These are phyloP conservation scores for Ophiostoma ulmi DNA, from an alignment of 2,329 filamentous ascomycete species.

Conservation along the genomic window DNA sequence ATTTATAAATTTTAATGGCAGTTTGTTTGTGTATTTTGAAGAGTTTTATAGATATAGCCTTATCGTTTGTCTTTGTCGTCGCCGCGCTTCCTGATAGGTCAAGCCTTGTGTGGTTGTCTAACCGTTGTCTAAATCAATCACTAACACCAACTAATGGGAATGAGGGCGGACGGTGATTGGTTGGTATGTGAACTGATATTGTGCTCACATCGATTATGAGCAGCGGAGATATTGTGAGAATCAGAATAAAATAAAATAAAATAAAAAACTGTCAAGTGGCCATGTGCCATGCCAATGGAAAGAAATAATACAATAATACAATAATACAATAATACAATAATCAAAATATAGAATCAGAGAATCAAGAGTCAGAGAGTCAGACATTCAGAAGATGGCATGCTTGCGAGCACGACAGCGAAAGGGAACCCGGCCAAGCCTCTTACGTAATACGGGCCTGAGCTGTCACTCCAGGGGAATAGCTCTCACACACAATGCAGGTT, in stretches of 20 bases:
- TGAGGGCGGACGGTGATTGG: background rate
- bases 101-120: slow-evolving; percentile 26
- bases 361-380: no score
- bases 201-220: background rate
- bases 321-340: no score
- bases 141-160: slow-evolving; percentile 21
- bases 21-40: background rate
- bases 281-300: no score
- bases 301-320: no score
- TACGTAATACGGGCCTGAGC: slow-evolving; percentile 1
- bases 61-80: slow-evolving; percentile 18
- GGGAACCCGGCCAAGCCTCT: background rate
- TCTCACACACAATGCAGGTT: background rate
- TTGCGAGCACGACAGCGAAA: background rate
- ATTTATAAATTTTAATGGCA: background rate
- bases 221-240: background rate
- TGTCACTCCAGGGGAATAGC: background rate
- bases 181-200: background rate
- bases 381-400: no score
- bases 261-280: background rate
- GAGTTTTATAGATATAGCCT: background rate
- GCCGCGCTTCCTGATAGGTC: slow-evolving; percentile 25
- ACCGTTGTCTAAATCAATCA: slow-evolving; percentile 27
- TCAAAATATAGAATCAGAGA: no score
- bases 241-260: background rate